These are phyloP conservation scores for Endotrypanum monterogeii DNA, from an alignment of 208 protist species.

Conservation along the genomic window DNA sequence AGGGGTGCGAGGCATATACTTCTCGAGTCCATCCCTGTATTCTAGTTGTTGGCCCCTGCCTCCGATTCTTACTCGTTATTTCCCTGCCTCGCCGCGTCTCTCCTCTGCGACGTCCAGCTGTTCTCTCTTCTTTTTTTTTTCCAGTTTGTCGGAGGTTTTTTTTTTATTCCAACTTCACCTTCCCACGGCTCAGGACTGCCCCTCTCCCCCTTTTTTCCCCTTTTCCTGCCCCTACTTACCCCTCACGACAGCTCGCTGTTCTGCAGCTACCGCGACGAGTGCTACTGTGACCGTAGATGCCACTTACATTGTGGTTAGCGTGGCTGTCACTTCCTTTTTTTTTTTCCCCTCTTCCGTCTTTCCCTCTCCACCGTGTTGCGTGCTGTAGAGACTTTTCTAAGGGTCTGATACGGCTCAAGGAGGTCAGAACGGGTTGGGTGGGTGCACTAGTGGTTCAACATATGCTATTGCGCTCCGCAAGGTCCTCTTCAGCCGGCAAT, in stretches of 20 bases:
- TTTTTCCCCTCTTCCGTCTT: not conserved
- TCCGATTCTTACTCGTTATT: no score
- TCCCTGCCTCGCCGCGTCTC: no score
- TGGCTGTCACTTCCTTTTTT: not conserved
- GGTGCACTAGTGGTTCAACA: not conserved
- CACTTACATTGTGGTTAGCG: not conserved
- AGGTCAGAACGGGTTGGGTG: not conserved
- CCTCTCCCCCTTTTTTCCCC: not conserved
- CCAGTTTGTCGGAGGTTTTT: no score
- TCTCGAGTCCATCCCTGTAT: no score
- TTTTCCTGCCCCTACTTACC: slow-evolving; percentile 8
- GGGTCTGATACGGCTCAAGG: no score
- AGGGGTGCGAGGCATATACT: no score
- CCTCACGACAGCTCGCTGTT: not conserved
- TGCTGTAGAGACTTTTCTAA: no score
- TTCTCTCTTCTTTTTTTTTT: no score
- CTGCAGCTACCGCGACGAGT: not conserved
- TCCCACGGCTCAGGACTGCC: not conserved
- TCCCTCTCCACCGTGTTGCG: not conserved
- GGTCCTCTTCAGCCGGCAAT: not conserved
- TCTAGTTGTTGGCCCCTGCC: no score
- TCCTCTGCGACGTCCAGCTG: no score
- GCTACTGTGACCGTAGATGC: not conserved
- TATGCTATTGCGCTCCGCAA: slow-evolving; percentile 1
- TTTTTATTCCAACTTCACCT: no score